A percentile compares a stretch with the other conserved stretches of the same genome.
These are phyloP conservation scores for Boeremia exigua DNA, from an alignment of 2,329 filamentous ascomycete genomes.

Conservation along the genomic window DNA sequence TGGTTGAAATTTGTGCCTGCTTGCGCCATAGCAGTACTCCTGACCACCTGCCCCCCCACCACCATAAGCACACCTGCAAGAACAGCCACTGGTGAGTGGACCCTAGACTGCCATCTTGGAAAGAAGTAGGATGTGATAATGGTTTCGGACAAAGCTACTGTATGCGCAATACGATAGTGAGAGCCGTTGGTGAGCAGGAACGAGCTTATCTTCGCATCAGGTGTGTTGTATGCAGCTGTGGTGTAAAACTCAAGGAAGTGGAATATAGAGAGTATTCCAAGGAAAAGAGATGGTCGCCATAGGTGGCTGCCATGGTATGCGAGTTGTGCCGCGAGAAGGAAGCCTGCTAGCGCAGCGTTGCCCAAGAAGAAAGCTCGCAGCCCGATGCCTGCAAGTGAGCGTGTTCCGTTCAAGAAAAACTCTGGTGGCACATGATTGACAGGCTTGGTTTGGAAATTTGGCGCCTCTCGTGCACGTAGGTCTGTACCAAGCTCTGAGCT, in stretches of 20 bases:
- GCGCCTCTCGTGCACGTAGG: slow-evolving; percentile 33
- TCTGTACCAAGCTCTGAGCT: slow-evolving; percentile 36
- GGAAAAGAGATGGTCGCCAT: slow-evolving; percentile 69
- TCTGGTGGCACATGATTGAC: slow-evolving; percentile 31
- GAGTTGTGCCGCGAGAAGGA: slow-evolving; percentile 39
- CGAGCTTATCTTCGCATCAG: slow-evolving; percentile 71
- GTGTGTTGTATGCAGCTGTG: slow-evolving; percentile 83
- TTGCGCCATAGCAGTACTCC: slow-evolving; percentile 85
- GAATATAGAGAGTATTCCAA: slow-evolving; percentile 74
- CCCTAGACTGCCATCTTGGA: slow-evolving; percentile 54
- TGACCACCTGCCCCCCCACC: slow-evolving; percentile 72
- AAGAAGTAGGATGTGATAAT: slow-evolving; percentile 65
- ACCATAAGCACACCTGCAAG: slow-evolving; percentile 69
- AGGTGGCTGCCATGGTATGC: slow-evolving; percentile 48
- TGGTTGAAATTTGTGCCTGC: slow-evolving; percentile 92
- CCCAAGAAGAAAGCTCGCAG: slow-evolving; percentile 55
- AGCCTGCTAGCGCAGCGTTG: slow-evolving; percentile 41
- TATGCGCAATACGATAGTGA: slow-evolving; percentile 83
- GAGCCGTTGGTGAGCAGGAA: slow-evolving; percentile 89
- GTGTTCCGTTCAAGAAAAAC: slow-evolving; percentile 51
- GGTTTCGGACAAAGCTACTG: slow-evolving; percentile 75
- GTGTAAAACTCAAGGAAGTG: slow-evolving; percentile 97
- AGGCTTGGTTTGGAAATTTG: slow-evolving; percentile 23
- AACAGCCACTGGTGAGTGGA: slow-evolving; percentile 49
- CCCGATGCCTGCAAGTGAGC: slow-evolving; percentile 56